A percentile compares a stretch with the other conserved stretches of the same genome.
These are phyloP conservation scores for Elongisporangium anandrum DNA, from an alignment of 352 stramenopile genomes.

Conservation along the genomic window DNA sequence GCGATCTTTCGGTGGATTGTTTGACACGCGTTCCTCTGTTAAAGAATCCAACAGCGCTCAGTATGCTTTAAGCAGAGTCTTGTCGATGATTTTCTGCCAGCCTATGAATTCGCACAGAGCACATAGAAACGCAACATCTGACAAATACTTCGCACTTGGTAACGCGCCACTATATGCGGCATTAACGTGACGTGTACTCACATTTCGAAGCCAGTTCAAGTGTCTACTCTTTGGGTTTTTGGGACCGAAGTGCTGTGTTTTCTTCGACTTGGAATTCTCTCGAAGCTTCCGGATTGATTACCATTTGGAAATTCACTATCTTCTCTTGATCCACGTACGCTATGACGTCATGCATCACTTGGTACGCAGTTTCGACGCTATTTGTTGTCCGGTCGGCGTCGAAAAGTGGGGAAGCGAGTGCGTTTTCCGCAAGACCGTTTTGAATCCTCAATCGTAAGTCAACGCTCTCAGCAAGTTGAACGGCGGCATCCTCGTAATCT, in stretches of 20 bases:
- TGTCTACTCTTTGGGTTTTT: too few relatives aligned
- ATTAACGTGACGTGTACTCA: not conserved
- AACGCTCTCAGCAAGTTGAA: constrained; percentile 29
- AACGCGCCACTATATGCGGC: too few relatives aligned
- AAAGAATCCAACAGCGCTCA: too few relatives aligned
- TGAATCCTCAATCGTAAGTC: constrained; percentile 23
- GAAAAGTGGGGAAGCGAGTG: constrained; percentile 59
- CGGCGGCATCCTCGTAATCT: constrained; percentile 64
- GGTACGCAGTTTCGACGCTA: constrained; percentile 71
- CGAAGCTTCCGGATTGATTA: constrained; percentile 26
- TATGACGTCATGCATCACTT: constrained; percentile 53
- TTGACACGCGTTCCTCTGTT: too few relatives aligned
- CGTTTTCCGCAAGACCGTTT: constrained; percentile 18
- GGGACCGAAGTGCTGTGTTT: too few relatives aligned
- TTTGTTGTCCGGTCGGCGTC: constrained; percentile 48
- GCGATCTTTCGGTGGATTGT: too few relatives aligned
- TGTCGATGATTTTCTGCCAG: too few relatives aligned
- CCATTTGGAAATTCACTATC: constrained; percentile 24
- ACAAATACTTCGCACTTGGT: too few relatives aligned
- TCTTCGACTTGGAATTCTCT: not conserved
- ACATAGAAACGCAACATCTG: too few relatives aligned
- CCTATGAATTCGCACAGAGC: too few relatives aligned
- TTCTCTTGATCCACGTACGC: constrained; percentile 12
- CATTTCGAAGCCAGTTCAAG: not conserved
- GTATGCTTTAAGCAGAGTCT: too few relatives aligned